Evolutionary conservation across 2,329 filamentous ascomycete species (phyloP).

Genomic region (Fusarium verrucosum): DNA sequence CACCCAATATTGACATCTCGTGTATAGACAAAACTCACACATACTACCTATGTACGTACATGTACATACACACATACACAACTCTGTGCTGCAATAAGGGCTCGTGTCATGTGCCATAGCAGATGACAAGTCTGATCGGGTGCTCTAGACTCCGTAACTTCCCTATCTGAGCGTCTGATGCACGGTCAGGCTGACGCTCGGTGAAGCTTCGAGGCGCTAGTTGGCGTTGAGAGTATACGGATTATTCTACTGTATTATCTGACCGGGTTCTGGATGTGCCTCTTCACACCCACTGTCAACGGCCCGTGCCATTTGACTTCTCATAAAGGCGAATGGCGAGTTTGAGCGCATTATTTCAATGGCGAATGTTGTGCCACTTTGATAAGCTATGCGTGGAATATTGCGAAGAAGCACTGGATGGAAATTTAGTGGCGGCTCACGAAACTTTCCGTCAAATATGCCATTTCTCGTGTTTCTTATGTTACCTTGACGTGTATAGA

Average conservation of each 20-base stretch:
- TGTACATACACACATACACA: background rate
- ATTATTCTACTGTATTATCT: too few species aligned
- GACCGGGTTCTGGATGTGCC: conserved; percentile 29
- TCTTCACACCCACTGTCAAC: conserved; percentile 18
- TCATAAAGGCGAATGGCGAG: background rate
- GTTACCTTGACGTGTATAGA: background rate
- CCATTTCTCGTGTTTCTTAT: background rate
- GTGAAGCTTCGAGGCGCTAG: conserved; percentile 9
- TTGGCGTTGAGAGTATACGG: conserved; percentile 8
- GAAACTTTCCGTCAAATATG: background rate
- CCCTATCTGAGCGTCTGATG: conserved; percentile 16
- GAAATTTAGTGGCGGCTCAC: background rate
- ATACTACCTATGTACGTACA: too few species aligned
- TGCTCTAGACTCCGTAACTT: conserved; percentile 1
- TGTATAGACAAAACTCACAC: too few species aligned
- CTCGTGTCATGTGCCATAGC: conserved; percentile 12
- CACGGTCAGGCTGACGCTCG: conserved; percentile 3
- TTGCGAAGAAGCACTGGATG: background rate
- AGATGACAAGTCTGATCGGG: conserved; percentile 22
- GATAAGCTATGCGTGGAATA: background rate
- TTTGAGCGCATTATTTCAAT: background rate
- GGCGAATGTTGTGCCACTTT: conserved; percentile 1
- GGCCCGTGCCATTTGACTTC: conserved; percentile 32
- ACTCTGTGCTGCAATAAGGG: background rate
- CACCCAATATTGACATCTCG: background rate